Base-by-base conservation (phyloP, 768 basidiomycete species). In the Tylopilus subfusipes region DNA sequence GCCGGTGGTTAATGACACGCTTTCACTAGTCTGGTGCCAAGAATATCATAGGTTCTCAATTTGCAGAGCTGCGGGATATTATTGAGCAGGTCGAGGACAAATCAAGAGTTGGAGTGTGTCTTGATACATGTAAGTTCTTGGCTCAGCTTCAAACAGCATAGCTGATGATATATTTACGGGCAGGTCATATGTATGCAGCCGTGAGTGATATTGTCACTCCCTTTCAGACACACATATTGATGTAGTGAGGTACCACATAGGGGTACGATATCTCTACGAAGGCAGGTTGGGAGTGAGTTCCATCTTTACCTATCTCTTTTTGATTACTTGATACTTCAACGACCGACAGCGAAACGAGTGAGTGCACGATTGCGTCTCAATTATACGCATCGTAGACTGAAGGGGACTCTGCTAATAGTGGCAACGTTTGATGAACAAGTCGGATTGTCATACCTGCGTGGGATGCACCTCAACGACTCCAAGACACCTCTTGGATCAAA, bases 391-490 rank as follows among this genome's bases (percentile, higher is more conserved):
- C 5, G 11, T 22, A 24, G 29, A 25, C 33, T 47, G n/a, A 16
- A 48, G 27, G 18, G 38, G 14, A 21, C 11, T 13, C 27, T 5
- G 22, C 25, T 38, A 25, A n/a, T 59, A 83, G 89, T 92, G 69
- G 63, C 73, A 12, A 72, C 78, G 43, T 92, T 94, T 60, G 84
- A 89, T 30, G 62, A 75, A n/a, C 72, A 80, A 55, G 76, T 95
- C 4, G 90, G 93, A 2, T 61, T 90, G 24, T 65, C 75, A 13
- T 93, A 91, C 64, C 81, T 94, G 16, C 78, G 82, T 4, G 92
- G 86, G 1, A 86, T 93, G 81, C 93, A 95, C 63, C 65, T 93
- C 42, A 95, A 95, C 64, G 92, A 93, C 66, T 88, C 88, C 13
- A 90, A 90, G 67, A 79, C 78, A 10, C 74, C 72, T 1, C 74